phyloP scores from a whole-genome alignment of 345 rosid species.

The Microcos paniculata region DNA sequence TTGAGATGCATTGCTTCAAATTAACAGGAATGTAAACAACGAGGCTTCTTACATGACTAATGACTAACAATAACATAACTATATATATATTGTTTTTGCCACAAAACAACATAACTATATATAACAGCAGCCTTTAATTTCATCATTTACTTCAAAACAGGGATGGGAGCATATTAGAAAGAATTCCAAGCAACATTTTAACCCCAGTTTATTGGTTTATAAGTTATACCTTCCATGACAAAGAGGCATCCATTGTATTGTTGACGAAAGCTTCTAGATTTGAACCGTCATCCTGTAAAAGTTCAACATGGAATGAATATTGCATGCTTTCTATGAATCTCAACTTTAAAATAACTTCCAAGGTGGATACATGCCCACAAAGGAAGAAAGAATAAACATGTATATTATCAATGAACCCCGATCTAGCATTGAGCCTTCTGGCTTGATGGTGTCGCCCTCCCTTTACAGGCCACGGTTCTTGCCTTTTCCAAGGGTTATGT shows the following conservation, averaged over 20 bases:
- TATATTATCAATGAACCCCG: slow-evolving; percentile 1
- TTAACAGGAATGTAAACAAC: not conserved
- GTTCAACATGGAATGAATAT: not conserved
- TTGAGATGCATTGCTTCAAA: not conserved
- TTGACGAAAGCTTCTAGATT: slow-evolving; percentile 49
- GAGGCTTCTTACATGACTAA: not conserved
- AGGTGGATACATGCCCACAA: not conserved
- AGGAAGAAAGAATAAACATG: not conserved
- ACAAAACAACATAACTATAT: not conserved
- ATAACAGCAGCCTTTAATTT: not conserved
- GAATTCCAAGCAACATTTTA: not conserved
- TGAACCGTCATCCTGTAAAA: slow-evolving; percentile 60
- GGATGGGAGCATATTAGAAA: not conserved
- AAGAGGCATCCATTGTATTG: slow-evolving; percentile 55
- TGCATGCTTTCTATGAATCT: not conserved
- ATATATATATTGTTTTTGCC: too few relatives aligned
- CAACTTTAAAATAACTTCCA: not conserved
- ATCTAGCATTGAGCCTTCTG: not conserved
- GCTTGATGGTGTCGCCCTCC: not conserved
- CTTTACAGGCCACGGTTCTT: not conserved
- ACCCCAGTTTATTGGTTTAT: not conserved
- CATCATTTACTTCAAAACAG: not conserved
- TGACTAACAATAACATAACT: not conserved
- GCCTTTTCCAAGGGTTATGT: not conserved
- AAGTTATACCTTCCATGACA: slow-evolving; percentile 64